phyloP scores from a whole-genome alignment of 176 grass and related monocot species.

The Rhynchospora pubera region DNA sequence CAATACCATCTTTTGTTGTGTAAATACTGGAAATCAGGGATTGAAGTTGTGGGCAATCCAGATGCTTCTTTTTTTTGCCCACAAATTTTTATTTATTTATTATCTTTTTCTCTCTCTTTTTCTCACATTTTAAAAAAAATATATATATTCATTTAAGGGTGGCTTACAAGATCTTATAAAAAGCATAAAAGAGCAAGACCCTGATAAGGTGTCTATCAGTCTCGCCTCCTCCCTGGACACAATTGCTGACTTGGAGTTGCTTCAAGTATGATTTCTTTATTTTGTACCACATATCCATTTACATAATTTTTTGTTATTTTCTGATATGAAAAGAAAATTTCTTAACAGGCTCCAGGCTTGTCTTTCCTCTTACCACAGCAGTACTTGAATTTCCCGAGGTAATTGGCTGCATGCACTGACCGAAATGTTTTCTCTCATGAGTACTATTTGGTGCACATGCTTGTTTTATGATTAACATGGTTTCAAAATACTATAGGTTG shows the following conservation, averaged over 20 bases:
- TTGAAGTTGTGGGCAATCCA: neutral
- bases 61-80: neutral
- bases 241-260: slow-evolving; percentile 67
- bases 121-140: neutral
- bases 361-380: slow-evolving; percentile 86
- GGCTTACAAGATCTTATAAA: slow-evolving; percentile 62
- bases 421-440: neutral
- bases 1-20: neutral
- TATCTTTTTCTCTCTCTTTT: too few relatives aligned
- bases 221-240: slow-evolving; percentile 87
- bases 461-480: slow-evolving; percentile 32
- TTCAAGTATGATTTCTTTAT: slow-evolving; percentile 46
- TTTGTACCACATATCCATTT: neutral
- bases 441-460: neutral
- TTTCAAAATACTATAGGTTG: slow-evolving; percentile 47
- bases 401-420: slow-evolving; percentile 9
- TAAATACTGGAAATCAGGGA: neutral
- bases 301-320: neutral
- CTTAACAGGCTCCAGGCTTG: slow-evolving; percentile 70
- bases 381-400: slow-evolving; percentile 88
- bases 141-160: slow-evolving; percentile 38
- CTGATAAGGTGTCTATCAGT: slow-evolving; percentile 70
- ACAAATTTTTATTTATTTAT: neutral
- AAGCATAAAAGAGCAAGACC: slow-evolving; percentile 67
- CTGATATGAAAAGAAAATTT: slow-evolving; percentile 12